Evolutionary conservation across 2,329 filamentous ascomycete species (phyloP), one percentile per base, ranked within the genome.

Genomic region (Acephala macrosclerotiorum): DNA sequence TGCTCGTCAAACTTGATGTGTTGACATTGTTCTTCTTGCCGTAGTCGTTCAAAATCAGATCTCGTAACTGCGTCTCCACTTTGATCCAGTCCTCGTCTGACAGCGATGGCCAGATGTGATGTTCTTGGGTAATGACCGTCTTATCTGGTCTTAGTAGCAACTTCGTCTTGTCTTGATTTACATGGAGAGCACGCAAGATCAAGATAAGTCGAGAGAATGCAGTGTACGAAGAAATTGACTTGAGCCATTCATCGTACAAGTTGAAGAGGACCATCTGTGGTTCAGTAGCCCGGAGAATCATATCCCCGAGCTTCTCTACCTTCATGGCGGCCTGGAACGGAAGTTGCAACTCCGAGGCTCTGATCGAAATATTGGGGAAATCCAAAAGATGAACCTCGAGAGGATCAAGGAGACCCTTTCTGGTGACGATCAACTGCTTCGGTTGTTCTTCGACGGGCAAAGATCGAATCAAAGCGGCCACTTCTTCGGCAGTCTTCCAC

Each of bases 21-120:
- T 99, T 99, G 83, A 99, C 96, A 73, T 98, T 99, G 84, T 99
- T 99, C 87, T 99, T 99, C 87, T 98, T 99, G 77, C 96, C 96
- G 77, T 99, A 99, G 77, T 99, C 96, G 72, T 98, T 97, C 72
- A 99, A 78, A 74, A 99, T 99, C 71, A 99, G 83, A 83, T 99
- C 96, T 78, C 96, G 91, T 49, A 99, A 84, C 77, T 97, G 93
- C 55, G 94, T 94, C 84, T 99, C 96, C n/a, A 99, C 93, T 87
- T 97, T 97, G 80, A 99, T 96, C 96, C 96, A 99, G 69, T 97
- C 94, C 74, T 99, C 96, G 70, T 99, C 96, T 0, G 92, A 90
- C 63, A 99, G 82, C 0, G 93, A 91, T 0, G 96, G 96, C 96
- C 96, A 99, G 77, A 99, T 99, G 78, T 99, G 96, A 81, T 99